Evolutionary conservation across 495 filamentous ascomycete species (phyloP), one percentile per base, ranked within the genome.

Genomic region (Cetradonia linearis): DNA sequence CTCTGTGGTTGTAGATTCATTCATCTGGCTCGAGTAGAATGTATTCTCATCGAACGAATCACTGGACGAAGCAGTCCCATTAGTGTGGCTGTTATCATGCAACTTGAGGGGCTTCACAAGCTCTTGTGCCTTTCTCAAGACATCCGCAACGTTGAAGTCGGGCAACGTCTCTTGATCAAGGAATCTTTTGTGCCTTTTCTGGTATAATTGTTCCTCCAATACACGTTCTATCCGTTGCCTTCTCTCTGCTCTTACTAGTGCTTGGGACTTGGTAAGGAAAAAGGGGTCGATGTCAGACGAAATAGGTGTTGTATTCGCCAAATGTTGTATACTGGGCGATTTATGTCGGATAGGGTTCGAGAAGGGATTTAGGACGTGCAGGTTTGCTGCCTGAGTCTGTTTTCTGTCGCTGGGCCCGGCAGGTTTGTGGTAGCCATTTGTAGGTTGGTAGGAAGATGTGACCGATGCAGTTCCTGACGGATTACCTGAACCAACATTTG

Each of bases 41-140:
- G 88, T 91, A 64, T 93, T 91, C 67, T 92, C 86, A 72, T 95
- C 90, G 72, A 89, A 87, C 13, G 88, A 91, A 67, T 91, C 88
- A 77, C 79, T 85, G 62, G 79, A 74, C 62, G 79, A 77, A 70
- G 77, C 76, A 63, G 70, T 69, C 58, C 71, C 75, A 73, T 82
- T 81, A 59, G 63, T 68, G 63, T 75, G 73, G 78, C 76, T 75
- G 67, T 72, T 66, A 47, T 74, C 73, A 65, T 74, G 78, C 23
- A 37, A 73, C 36, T 73, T 74, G 65, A 84, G 70, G 31, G 85
- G 83, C 69, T 81, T 83, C 62, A 90, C 87, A 63, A 89, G 74
- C 52, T 83, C 78, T 65, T 87, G 74, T 28, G 90, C 91, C 69
- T 82, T 83, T 56, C 77, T 74, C 66, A 95, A 71, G 56, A 91